Percentiles rank a stretch among this genome's conserved stretches.
Evolutionary conservation across 1,139 yeast genomes (phyloP).

Genomic region (Yamadazyma atmosphaerica): DNA sequence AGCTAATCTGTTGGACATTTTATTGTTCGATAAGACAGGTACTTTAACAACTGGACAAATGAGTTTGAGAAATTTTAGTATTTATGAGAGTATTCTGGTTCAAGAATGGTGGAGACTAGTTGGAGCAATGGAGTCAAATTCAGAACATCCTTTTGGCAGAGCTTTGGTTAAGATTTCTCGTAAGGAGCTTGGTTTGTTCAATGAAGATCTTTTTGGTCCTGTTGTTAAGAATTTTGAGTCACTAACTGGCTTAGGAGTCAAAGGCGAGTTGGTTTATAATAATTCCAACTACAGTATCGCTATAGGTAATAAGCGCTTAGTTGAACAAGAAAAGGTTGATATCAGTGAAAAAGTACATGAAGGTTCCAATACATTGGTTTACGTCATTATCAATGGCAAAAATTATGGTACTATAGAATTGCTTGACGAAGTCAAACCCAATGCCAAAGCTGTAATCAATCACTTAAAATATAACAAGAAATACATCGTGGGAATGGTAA

Average conservation of each 20-base stretch:
- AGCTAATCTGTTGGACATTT: conserved; percentile 62
- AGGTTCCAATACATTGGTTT: conserved; percentile 33
- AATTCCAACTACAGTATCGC: conserved; percentile 31
- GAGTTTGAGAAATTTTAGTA: conserved; percentile 38
- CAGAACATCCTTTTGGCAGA: conserved; percentile 88
- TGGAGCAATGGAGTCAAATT: conserved; percentile 62
- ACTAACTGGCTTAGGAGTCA: conserved; percentile 71
- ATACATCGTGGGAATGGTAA: conserved; percentile 79
- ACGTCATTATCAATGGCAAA: conserved; percentile 52
- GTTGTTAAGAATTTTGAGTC: conserved; percentile 46
- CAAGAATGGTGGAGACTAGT: conserved; percentile 58
- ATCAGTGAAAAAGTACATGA: conserved; percentile 6
- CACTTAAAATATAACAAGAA: conserved; percentile 52
- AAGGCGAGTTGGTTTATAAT: conserved; percentile 39
- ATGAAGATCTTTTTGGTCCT: conserved; percentile 33
- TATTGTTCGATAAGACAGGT: conserved; percentile 94
- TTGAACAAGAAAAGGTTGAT: conserved; percentile 23
- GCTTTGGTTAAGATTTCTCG: conserved; percentile 53
- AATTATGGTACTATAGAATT: conserved; percentile 68
- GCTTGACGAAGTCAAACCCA: conserved; percentile 67
- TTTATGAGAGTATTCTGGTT: conserved; percentile 12
- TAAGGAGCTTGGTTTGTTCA: conserved; percentile 29
- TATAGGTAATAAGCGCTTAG: conserved; percentile 59
- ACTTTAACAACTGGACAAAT: conserved; percentile 87
- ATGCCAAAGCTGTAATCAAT: conserved; percentile 60